Evolutionary conservation across 2,329 filamentous ascomycete species (phyloP), one percentile per base, ranked within the genome.

Genomic region (Microcyclospora pomicola): DNA sequence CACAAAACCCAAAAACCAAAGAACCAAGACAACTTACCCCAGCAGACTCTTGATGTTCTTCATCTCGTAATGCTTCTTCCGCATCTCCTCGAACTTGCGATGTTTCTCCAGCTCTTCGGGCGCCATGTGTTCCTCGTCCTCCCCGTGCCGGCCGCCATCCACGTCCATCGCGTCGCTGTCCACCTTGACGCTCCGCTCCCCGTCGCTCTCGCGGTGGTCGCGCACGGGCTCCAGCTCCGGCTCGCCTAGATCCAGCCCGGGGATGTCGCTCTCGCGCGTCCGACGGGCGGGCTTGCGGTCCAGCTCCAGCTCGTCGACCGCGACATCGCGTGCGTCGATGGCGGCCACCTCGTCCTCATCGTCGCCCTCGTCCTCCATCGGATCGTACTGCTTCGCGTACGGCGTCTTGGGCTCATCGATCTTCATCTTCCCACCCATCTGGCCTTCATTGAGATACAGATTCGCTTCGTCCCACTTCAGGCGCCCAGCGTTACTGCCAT

Each of bases 41-140:
- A 98, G 73, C 37, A 96, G 64, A 54, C 79, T 75, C 53, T 91
- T 93, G 41, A 95, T 86, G 55, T 91, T 82, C 65, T 76, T 85
- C 91, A 98, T 98, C 70, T 98, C 91, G 63, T 98, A 98, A 63
- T 98, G 91, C 67, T 79, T 88, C 77, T 91, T 95, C 55, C 91
- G 75, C 68, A 85, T 72, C 64, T 83, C 71, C 65, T 95, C 87
- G 59, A 98, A 98, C 58, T 82, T 77, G 56, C 73, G 75, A 62
- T 98, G 91, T 69, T 96, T 95, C 66, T 91, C 85, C 44, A 69
- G 69, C 58, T 93, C 87, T 59, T 94, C 85, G 14, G 64, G 59
- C 5, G 63, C 62, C 51, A 67, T 62, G 36, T 62, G 55, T 14
- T 53, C 71, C 33, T 76, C 72, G 48, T 75, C 64, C 51, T 77